Evolutionary conservation across 176 grass and related monocot genomes (phyloP), one percentile per base, ranked within the genome.

Genomic region (Pontederia crassipes): DNA sequence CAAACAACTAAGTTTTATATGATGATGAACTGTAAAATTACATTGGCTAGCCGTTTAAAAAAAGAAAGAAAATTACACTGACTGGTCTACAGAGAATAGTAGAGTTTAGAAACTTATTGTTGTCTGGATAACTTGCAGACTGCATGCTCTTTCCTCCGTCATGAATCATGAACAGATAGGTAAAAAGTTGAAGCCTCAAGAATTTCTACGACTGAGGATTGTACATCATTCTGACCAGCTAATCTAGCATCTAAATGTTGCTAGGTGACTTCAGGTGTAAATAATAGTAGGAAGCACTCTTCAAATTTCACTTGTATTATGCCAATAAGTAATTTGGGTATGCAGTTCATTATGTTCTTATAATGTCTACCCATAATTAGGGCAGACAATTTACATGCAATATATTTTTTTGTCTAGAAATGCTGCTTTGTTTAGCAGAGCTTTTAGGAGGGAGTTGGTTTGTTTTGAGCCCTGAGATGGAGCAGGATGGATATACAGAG

Each of bases 101-200:
- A 17, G 17, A 59, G 20, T 9, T 58, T 72, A 51, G 50, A 52
- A 8, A n/a, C 8, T 61, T 62, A 52, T 61, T 59, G 29, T 50
- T 58, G 4, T 62, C 69, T 72, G 57, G 27, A 52, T 28, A 50
- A 72, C 49, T 62, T 72, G 17, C 27, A 8, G 45, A 49, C 13
- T 45, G 65, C 52, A 40, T 60, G 28, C 28, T 14, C 28, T 60
- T 59, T 59, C 28, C 28, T 32, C 6, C 28, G 45, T 64, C 46
- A 49, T 64, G 45, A 15, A 48, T 64, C 26, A 60, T 60, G 20
- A 12, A 35, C 12, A 45, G 26, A 32, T 54, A 65, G 62, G 16
- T 65, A 65, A 65, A 24, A 65, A 49, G 46, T 65, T 65, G 62
- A 65, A 65, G 62, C 18, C 13, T 17, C 62, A 49, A 65, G 17